Evolutionary conservation across 176 grass and related monocot genomes (phyloP), one percentile per base, ranked within the genome.

Genomic region (Musa troglodytarum): DNA sequence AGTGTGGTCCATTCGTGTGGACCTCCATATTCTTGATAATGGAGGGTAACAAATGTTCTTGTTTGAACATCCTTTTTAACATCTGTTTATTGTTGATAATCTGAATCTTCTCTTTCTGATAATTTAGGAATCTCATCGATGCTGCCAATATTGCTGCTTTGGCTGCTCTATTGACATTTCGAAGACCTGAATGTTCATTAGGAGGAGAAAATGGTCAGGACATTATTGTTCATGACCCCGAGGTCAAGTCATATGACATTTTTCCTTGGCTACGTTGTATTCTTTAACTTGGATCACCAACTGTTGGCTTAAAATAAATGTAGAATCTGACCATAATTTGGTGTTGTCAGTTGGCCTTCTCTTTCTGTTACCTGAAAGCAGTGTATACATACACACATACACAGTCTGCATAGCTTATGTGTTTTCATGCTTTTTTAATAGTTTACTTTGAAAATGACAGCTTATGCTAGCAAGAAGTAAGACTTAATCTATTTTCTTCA

Each of bases 11-110:
- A 74, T 94, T 28, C 90, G 88, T 20, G 90, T 99, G 0, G 95
- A 99, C 55, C 88, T 99, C 85, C 95, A 99, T 62, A 99, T 99
- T 76, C 82, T 99, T 79, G 95, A 99, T 78, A 99, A 99, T 54
- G 95, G 95, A 81, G 95, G 95, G 95, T 94, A 99, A 54, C 6
- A 19, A 34, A 81, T 79, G 12, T 54, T 10, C 22, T 74, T 54
- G 13, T 74, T 28, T 12, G 8, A 29, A 7, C 5, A 10, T 74
- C 49, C 17, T 12, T 28, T 54, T 74, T 55, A 29, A n/a, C 8
- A 17, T 54, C 13, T 26, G 23, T 7, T 56, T 9, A 23, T 29
- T 2, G 34, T 43, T 43, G 34, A 56, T 26, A 74, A 28, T 29
- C 15, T 29, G 55, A 25, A 28, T 28, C 28, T n/a, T 56, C 5